Evolutionary conservation across 108 stramenopile species (phyloP), one percentile per base, ranked within the genome.

Genomic region (Skeletonema grethae): DNA sequence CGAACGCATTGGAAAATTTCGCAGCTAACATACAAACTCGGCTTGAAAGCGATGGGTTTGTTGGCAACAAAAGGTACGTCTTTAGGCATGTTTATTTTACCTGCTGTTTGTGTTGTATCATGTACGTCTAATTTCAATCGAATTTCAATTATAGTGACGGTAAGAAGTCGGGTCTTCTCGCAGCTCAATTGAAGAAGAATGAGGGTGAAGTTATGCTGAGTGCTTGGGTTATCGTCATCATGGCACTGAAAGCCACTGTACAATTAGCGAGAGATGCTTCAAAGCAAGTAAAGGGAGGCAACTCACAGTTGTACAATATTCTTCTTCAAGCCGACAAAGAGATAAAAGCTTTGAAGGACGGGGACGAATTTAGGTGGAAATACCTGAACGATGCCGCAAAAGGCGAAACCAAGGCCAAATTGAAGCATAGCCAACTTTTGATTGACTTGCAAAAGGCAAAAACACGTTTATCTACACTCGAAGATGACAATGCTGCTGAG

Each of bases 301-400:
- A 76, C 25, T 20, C 59, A 10, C 82, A 89, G 63, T 63, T 86
- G 9, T 78, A 88, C 43, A 70, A 65, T 12, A 68, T 86, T 48
- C 16, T 87, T 6, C 34, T 67, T 16, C 45, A 35, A 2, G 79
- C 79, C 7, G 83, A 84, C 57, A 83, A 69, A 55, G 75, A 77
- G 18, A 32, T 88, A 0, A 83, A 79, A 64, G n/a, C 48, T 9
- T 72, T 82, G n/a, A 62, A 64, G n/a, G 89, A 91, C 28, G 64
- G 45, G 11, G 87, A 90, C 45, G 90, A 91, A 29, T 41, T 39
- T 56, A 68, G 69, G 7, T 94, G 90, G 89, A 94, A 90, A 64
- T 65, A 70, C 7, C 77, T 91, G n/a, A 85, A 87, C 55, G 90
- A 94, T 35, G 69, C 86, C 13, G 90, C 90, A 0, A 82, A 84